phyloP scores from a whole-genome alignment of 768 basidiomycete species.

The Lactarius vividus region DNA sequence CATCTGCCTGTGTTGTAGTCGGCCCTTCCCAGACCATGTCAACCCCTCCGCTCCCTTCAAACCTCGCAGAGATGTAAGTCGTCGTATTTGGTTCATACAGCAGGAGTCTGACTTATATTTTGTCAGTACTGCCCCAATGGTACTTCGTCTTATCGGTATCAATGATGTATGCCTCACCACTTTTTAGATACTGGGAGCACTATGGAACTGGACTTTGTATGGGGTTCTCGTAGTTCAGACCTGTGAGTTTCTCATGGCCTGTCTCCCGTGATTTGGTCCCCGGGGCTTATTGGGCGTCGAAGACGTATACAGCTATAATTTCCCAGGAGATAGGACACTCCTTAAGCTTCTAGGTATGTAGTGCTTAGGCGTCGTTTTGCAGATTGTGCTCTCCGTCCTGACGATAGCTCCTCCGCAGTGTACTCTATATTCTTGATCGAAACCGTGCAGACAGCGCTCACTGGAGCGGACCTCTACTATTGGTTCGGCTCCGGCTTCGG shows the following conservation, averaged over 20 bases:
- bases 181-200: slow-evolving; percentile 1
- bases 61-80: slow-evolving; percentile 3
- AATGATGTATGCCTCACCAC: not conserved
- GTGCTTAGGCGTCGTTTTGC: not conserved
- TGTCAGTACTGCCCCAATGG: slow-evolving; percentile 2
- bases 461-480: slow-evolving; percentile 32
- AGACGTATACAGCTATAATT: slow-evolving; percentile 23
- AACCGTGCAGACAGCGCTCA: slow-evolving; percentile 31
- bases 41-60: not conserved
- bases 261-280: no score
- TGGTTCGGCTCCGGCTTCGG: slow-evolving; percentile 36
- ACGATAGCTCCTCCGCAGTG: slow-evolving; percentile 24
- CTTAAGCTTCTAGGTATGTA: slow-evolving; percentile 11
- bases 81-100: not conserved
- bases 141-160: not conserved
- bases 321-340: not conserved
- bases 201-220: slow-evolving; percentile 33
- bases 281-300: not conserved
- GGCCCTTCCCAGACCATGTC: not conserved
- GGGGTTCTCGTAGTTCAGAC: slow-evolving; percentile 34
- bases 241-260: slow-evolving; percentile 27
- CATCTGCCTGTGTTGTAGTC: no score
- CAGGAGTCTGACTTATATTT: not conserved
- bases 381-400: not conserved
- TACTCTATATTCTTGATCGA: slow-evolving; percentile 31